Evolutionary conservation across 169 alveolate species (phyloP).

Genomic region (Babesia ovis): DNA sequence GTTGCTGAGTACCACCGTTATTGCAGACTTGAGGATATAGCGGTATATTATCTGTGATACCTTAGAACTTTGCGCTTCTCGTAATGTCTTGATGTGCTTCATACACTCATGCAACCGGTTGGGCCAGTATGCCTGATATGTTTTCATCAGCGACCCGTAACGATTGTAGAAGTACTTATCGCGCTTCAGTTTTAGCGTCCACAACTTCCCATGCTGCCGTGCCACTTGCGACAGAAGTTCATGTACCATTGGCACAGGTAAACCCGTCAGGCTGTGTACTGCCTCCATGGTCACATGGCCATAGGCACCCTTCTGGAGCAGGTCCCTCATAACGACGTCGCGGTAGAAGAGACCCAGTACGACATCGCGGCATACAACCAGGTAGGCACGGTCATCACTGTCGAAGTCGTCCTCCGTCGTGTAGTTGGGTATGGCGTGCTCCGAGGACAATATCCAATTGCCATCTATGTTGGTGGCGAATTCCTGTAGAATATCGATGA

Average conservation of each 20-base stretch:
- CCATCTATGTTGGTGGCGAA: conserved; percentile 56
- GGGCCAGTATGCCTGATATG: conserved; percentile 44
- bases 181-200: conserved; percentile 53
- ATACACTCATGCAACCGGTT: conserved; percentile 34
- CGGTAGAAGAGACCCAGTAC: conserved; percentile 43
- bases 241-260: conserved; percentile 50
- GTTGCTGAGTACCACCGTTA: conserved; percentile 24
- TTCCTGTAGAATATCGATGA: conserved; percentile 39
- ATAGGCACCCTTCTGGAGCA: conserved; percentile 41
- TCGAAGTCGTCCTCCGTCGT: conserved; percentile 61
- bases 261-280: conserved; percentile 49
- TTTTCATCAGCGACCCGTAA: conserved; percentile 27
- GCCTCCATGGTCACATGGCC: conserved; percentile 56
- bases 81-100: conserved; percentile 33
- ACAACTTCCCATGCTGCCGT: conserved; percentile 54
- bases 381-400: conserved; percentile 50
- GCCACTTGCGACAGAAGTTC: conserved; percentile 49
- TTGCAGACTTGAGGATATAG: conserved; percentile 35
- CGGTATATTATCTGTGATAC: conserved; percentile 49
- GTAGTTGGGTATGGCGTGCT: conserved; percentile 57
- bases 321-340: conserved; percentile 25
- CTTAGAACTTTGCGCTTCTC: conserved; percentile 20
- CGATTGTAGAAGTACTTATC: conserved; percentile 36
- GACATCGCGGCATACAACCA: conserved; percentile 49
- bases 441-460: conserved; percentile 64